Evolutionary conservation across 129 eudicot genomes (phyloP).

Genomic region (Solidago caesia): DNA sequence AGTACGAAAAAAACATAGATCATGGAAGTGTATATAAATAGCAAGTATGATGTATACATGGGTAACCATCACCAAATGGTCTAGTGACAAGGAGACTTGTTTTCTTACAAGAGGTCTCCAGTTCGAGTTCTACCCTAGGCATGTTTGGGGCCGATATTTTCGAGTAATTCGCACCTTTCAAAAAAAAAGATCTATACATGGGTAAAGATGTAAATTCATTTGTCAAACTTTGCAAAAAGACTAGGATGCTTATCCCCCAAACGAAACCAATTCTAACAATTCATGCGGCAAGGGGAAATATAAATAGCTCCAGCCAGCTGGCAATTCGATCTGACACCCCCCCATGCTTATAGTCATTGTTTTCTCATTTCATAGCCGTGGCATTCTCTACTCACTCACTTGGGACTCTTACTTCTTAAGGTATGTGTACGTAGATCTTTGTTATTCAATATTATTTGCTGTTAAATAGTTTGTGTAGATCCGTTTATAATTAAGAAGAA

Average conservation of each 20-base stretch:
- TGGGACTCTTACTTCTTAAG: conserved; percentile 10
- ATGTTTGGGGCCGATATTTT: too few relatives aligned
- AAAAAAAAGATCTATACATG: neutral
- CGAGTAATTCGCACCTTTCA: too few relatives aligned
- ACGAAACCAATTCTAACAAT: neutral
- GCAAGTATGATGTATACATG: neutral
- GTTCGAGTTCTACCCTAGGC: too few relatives aligned
- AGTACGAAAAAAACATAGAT: too few relatives aligned
- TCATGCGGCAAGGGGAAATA: neutral
- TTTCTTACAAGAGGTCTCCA: too few relatives aligned
- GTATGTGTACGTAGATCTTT: neutral
- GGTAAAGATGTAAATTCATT: neutral
- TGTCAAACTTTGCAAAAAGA: neutral
- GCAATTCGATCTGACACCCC: neutral
- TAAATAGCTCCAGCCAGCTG: conserved; percentile 11
- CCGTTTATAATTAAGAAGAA: too few relatives aligned
- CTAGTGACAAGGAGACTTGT: too few relatives aligned
- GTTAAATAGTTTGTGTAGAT: too few relatives aligned
- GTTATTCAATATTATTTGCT: neutral
- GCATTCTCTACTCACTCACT: neutral
- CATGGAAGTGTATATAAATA: neutral
- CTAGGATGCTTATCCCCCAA: neutral
- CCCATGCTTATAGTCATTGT: neutral
- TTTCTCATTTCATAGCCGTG: conserved; percentile 3
- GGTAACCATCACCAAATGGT: too few relatives aligned